These are phyloP conservation scores for Leccinum ochraceum DNA, from an alignment of 768 basidiomycete genomes.

Conservation along the genomic window DNA sequence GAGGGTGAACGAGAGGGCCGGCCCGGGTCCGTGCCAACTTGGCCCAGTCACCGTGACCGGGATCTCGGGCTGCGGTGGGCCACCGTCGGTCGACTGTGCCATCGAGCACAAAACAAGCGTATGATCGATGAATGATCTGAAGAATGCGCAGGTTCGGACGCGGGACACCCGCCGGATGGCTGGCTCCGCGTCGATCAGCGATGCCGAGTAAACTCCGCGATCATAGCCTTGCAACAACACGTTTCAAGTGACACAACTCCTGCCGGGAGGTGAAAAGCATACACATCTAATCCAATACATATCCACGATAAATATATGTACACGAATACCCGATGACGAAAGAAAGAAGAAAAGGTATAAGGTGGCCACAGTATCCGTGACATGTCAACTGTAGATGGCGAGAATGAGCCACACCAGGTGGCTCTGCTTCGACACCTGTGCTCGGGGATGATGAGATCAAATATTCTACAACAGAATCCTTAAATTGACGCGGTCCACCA, in stretches of 20 bases:
- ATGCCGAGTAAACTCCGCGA: neutral
- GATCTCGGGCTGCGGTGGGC: neutral
- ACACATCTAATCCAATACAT: neutral
- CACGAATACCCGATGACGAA: neutral
- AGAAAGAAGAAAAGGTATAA: neutral
- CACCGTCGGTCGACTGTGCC: slow-evolving; percentile 4
- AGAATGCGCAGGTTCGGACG: too few relatives aligned
- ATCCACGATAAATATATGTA: neutral
- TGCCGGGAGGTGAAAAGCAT: neutral
- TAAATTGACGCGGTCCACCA: neutral
- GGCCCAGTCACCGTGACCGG: neutral
- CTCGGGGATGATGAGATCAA: neutral
- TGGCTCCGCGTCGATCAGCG: neutral
- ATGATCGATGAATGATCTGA: neutral
- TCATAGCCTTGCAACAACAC: neutral
- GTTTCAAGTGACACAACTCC: neutral
- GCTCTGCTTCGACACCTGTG: neutral
- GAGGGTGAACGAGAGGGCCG: slow-evolving; percentile 20
- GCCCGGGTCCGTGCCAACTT: neutral
- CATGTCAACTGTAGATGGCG: neutral
- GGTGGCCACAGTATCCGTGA: neutral
- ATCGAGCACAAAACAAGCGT: slow-evolving; percentile 1
- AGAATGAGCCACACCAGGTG: neutral
- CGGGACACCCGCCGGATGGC: neutral
- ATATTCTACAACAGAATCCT: neutral